Percentiles rank a stretch among this genome's conserved stretches.
Evolutionary conservation across 495 filamentous ascomycete species (phyloP).

Genomic region (Copromyces sp.): DNA sequence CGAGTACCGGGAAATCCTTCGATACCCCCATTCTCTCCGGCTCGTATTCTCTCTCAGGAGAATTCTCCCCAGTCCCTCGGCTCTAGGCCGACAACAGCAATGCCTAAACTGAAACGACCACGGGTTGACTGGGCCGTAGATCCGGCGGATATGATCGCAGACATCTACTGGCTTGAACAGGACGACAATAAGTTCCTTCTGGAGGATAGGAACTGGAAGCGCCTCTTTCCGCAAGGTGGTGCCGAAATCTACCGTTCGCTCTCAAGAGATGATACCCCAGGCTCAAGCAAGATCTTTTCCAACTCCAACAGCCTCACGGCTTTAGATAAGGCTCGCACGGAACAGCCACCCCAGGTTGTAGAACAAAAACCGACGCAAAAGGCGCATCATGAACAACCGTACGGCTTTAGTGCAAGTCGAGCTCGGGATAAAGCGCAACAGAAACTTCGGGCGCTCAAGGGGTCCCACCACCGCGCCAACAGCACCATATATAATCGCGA

Average conservation of each 20-base stretch:
- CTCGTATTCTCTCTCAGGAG: conserved; percentile 24
- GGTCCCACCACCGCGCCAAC: conserved; percentile 35
- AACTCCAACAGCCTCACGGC: conserved; percentile 2
- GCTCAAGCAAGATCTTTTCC: conserved; percentile 15
- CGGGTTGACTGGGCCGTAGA: conserved; percentile 71
- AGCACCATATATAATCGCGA: conserved; percentile 31
- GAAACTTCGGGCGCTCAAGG: conserved; percentile 39
- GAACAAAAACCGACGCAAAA: conserved; percentile 4
- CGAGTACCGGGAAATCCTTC: conserved; percentile 36
- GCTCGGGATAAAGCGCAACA: conserved; percentile 37
- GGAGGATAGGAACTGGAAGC: conserved; percentile 60
- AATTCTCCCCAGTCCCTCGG: conserved; percentile 21
- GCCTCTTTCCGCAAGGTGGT: conserved; percentile 47
- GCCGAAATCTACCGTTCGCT: conserved; percentile 14
- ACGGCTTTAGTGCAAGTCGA: conserved; percentile 9
- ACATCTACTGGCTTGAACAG: conserved; percentile 77
- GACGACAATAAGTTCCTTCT: conserved; percentile 62
- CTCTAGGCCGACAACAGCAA: conserved; percentile 17
- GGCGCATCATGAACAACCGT: conserved; percentile 18
- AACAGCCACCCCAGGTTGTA: conserved; percentile 6
- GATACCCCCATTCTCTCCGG: conserved; percentile 46
- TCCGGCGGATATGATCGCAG: conserved; percentile 72
- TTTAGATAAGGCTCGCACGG: conserved; percentile 7
- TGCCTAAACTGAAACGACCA: conserved; percentile 47
- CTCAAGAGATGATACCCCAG: conserved; percentile 11